These are phyloP conservation scores for Ascochyta viciae-villosae DNA, from an alignment of 2,329 filamentous ascomycete genomes.

Conservation along the genomic window DNA sequence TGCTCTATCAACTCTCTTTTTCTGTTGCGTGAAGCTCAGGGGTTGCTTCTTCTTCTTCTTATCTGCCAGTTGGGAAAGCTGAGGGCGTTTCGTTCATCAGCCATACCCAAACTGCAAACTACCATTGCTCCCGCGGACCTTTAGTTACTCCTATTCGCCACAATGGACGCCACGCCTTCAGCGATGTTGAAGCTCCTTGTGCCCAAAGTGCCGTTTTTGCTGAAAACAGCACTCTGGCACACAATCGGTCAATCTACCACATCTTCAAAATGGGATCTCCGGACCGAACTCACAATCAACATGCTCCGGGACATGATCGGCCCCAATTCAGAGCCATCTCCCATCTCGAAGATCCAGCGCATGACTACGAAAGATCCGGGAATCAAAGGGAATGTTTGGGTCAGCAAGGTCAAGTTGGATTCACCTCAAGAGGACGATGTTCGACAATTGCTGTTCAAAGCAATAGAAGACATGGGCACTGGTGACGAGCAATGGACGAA, in stretches of 20 bases:
- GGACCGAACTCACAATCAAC: slow-evolving; percentile 74
- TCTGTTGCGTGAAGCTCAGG: neutral
- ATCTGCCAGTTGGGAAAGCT: neutral
- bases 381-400: slow-evolving; percentile 82
- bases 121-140: neutral
- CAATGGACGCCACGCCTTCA: slow-evolving; percentile 47
- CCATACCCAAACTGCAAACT: too few species aligned
- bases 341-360: slow-evolving; percentile 60
- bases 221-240: slow-evolving; percentile 69
- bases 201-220: slow-evolving; percentile 63
- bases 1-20: neutral
- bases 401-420: slow-evolving; percentile 72
- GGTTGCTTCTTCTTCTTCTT: neutral
- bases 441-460: slow-evolving; percentile 64
- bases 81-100: too few species aligned
- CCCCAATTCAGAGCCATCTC: slow-evolving; percentile 27
- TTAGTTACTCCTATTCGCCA: slow-evolving; percentile 3
- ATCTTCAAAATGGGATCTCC: slow-evolving; percentile 78
- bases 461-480: slow-evolving; percentile 63
- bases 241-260: slow-evolving; percentile 72
- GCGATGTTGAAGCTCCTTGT: slow-evolving; percentile 43
- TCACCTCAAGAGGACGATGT: slow-evolving; percentile 61
- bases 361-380: slow-evolving; percentile 68
- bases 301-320: slow-evolving; percentile 65
- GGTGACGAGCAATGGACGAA: slow-evolving; percentile 40